Conservation (phyloP, 768 basidiomycete species). For the Lactarius tabidus region DNA sequence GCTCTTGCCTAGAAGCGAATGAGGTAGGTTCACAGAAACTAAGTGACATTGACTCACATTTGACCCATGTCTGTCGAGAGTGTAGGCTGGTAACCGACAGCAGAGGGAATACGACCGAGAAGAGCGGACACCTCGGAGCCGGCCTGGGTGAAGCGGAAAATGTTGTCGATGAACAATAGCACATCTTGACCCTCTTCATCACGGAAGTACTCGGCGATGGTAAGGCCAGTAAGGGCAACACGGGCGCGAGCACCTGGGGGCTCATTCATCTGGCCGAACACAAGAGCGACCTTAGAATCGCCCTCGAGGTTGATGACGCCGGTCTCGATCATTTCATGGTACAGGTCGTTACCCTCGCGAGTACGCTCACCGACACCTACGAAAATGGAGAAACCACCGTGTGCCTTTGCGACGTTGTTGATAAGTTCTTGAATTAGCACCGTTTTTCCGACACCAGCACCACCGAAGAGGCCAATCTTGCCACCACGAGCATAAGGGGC, state of each 20-base stretch:
- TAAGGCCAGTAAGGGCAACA: slow-evolving; percentile 98
- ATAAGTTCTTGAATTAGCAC: slow-evolving; percentile 99
- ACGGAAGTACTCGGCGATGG: slow-evolving; percentile 99
- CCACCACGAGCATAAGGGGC: slow-evolving; percentile 99
- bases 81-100: slow-evolving; percentile 99
- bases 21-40: slow-evolving; percentile 16
- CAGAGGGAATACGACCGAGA: slow-evolving; percentile 99
- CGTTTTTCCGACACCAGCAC: slow-evolving; percentile 99
- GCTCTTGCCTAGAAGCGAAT: slow-evolving; percentile 74
- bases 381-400: slow-evolving; percentile 97
- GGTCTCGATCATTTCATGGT: slow-evolving; percentile 99
- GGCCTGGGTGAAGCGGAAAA: slow-evolving; percentile 99
- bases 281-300: slow-evolving; percentile 99
- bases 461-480: slow-evolving; percentile 99
- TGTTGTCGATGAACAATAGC: slow-evolving; percentile 99
- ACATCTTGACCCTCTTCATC: slow-evolving; percentile 99
- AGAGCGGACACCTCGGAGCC: slow-evolving; percentile 99
- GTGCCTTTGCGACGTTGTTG: slow-evolving; percentile 99
- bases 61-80: slow-evolving; percentile 99
- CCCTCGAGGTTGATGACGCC: slow-evolving; percentile 99
- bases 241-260: slow-evolving; percentile 99
- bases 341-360: slow-evolving; percentile 99
- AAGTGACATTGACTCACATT: slow-evolving; percentile 61
- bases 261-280: slow-evolving; percentile 99
- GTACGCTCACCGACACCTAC: slow-evolving; percentile 99